A percentile compares a stretch with the other conserved stretches of the same genome.
Conservation (phyloP, 139 green algal genomes). For the Closterium sp. region DNA sequence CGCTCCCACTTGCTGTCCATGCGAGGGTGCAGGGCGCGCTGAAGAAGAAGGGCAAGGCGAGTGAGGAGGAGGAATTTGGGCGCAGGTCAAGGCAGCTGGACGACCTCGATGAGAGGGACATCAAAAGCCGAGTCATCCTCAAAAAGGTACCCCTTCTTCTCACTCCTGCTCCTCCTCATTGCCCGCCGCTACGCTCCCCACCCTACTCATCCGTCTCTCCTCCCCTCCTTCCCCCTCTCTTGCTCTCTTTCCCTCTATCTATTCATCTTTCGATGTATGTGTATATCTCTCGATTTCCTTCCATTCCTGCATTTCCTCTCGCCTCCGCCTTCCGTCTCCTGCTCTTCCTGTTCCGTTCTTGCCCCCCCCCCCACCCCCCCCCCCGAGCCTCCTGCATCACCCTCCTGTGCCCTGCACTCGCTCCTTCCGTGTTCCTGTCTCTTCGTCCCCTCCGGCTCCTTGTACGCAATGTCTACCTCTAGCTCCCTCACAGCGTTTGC, state of each 20-base stretch:
- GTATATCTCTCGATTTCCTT: background rate
- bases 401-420: background rate
- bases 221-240: background rate
- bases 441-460: no score
- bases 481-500: background rate
- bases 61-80: constrained; percentile 20
- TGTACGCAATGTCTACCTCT: background rate
- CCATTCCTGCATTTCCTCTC: background rate
- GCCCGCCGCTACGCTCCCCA: background rate
- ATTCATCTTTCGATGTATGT: background rate
- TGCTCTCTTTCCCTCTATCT: background rate
- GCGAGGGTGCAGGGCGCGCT: constrained; percentile 2
- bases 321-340: background rate
- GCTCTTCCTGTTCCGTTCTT: no score
- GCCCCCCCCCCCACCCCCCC: no score
- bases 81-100: constrained; percentile 14
- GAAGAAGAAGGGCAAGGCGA: constrained; percentile 14
- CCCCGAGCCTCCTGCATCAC: no score
- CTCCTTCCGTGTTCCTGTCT: background rate
- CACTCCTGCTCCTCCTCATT: no score
- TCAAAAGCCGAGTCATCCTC: constrained; percentile 25
- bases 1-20: background rate
- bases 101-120: constrained; percentile 9
- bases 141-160: constrained; percentile 31
- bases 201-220: background rate